A percentile compares a stretch with the other conserved stretches of the same genome.
phyloP scores from a whole-genome alignment of 306 rosid species.

The Vigna unguiculata region DNA sequence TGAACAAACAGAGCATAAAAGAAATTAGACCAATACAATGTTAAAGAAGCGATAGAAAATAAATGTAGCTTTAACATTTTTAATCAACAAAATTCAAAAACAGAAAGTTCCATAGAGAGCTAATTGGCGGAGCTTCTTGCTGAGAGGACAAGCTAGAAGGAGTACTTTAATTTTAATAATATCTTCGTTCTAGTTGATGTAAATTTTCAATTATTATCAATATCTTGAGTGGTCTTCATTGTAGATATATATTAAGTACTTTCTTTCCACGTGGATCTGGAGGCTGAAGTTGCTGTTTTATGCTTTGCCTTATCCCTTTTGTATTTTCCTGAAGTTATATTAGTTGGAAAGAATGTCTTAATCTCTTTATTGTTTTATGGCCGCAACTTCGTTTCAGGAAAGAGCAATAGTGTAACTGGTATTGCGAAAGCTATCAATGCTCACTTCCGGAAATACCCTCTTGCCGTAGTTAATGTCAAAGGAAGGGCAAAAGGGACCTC shows the following conservation, averaged over 20 bases:
- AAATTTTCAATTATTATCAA: conserved; percentile 31
- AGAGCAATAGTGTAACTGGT: conserved; percentile 78
- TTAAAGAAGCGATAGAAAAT: neutral
- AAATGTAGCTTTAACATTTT: neutral
- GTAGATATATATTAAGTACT: neutral
- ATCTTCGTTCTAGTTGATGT: neutral
- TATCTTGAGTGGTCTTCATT: conserved; percentile 9
- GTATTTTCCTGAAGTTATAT: conserved; percentile 13
- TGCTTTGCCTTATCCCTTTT: conserved; percentile 1
- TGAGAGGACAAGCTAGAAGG: neutral
- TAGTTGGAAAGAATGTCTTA: conserved; percentile 13
- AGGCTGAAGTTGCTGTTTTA: neutral
- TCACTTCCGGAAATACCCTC: conserved; percentile 76
- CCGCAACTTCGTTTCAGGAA: conserved; percentile 58
- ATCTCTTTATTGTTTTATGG: conserved; percentile 8
- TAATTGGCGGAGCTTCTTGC: conserved; percentile 3
- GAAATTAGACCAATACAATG: neutral
- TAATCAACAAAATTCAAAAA: neutral
- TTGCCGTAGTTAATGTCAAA: conserved; percentile 83
- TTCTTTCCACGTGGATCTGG: conserved; percentile 23
- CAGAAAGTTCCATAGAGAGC: neutral
- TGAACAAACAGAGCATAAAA: neutral
- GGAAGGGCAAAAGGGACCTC: conserved; percentile 97
- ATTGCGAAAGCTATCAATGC: conserved; percentile 73
- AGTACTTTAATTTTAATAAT: neutral